Evolutionary conservation across 495 filamentous ascomycete species (phyloP).

Genomic region (Articulospora tetracladia): DNA sequence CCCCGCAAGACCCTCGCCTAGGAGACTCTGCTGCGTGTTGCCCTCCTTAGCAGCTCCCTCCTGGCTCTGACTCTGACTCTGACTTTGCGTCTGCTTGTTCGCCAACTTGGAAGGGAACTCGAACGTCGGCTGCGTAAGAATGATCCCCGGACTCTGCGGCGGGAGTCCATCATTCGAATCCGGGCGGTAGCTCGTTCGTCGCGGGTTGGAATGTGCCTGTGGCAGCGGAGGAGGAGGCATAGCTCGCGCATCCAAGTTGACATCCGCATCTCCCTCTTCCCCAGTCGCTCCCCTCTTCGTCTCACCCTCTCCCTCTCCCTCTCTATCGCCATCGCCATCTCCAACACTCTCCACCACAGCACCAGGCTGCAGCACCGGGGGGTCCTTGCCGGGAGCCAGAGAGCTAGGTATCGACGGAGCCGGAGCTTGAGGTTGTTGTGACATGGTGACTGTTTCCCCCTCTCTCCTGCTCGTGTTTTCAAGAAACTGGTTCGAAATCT

Average conservation of each 20-base stretch:
- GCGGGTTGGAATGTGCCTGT: no score
- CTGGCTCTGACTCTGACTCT: neutral
- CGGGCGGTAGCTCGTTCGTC: neutral
- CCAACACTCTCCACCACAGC: neutral
- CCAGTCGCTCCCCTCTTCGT: neutral
- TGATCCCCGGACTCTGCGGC: neutral
- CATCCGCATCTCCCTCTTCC: no score
- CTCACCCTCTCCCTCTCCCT: neutral
- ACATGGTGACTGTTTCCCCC: neutral
- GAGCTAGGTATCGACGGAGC: constrained; percentile 16
- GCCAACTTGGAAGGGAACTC: neutral
- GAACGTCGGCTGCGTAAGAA: neutral
- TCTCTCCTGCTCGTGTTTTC: neutral
- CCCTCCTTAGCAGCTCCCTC: neutral
- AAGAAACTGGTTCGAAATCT: no score
- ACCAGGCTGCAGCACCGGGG: constrained; percentile 4
- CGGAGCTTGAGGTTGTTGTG: neutral
- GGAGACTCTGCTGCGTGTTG: neutral
- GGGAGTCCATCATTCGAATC: neutral
- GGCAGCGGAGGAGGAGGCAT: neutral
- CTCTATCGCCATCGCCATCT: neutral
- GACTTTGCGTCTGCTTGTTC: neutral
- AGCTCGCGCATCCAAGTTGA: neutral
- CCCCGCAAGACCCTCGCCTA: neutral
- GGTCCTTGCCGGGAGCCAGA: constrained; percentile 20